Evolutionary conservation across 495 filamentous ascomycete species (phyloP), one percentile per base, ranked within the genome.

Genomic region (Chaetomium cochliodes): DNA sequence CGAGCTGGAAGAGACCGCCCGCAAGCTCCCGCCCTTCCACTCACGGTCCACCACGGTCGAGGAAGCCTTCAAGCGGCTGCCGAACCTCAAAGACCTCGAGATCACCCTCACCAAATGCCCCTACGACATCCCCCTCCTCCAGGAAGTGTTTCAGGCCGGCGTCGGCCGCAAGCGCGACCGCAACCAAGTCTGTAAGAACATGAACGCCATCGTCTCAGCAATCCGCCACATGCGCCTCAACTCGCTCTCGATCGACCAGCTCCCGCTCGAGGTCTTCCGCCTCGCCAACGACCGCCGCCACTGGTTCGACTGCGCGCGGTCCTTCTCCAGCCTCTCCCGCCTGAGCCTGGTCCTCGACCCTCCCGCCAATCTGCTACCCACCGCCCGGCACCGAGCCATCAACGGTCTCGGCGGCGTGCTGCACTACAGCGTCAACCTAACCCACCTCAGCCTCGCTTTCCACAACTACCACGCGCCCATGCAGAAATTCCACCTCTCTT

Each of bases 221-320:
- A 63, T 80, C 46, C 73, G 76, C 30, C 76, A 79, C 52, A 65
- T 72, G 50, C 70, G 62, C 25, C 69, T 81, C n/a, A 59, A 66
- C 22, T 74, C 75, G 7, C 74, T 82, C 42, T 74, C 73, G 59
- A 75, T 80, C 63, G 78, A 80, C 66, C 77, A 78, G 20, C 73
- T 82, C 20, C 80, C 80, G 23, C 77, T 82, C 41, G 79, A 79
- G 57, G 60, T 80, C 33, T 80, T 82, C 62, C 72, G 75, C 30
- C 30, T 73, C 49, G 58, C 71, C 37, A 69, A 67, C 46, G 75
- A 79, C 64, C 74, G 78, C 15, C 69, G 58, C 5, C 77, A 77
- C 62, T 82, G 79, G 79, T 78, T 76, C 64, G 74, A 76, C 68
- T 77, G 77, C 54, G 79, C 76, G 3, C 73, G 73, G 51, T 72